A percentile compares a stretch with the other conserved stretches of the same genome.
Evolutionary conservation across 2,329 filamentous ascomycete genomes (phyloP).

Genomic region (Dactylellina drechsleri): DNA sequence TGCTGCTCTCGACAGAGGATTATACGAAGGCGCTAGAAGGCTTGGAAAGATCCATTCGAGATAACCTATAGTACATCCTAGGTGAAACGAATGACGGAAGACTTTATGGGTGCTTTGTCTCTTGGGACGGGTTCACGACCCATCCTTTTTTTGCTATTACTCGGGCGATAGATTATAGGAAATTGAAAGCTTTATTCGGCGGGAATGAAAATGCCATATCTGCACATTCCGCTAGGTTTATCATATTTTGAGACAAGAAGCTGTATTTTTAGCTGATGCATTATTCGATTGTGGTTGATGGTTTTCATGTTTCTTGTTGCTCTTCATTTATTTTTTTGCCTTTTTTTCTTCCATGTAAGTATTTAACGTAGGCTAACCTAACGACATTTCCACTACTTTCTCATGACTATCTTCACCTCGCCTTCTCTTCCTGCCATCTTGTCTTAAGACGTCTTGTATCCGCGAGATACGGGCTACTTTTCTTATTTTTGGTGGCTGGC

Average conservation of each 20-base stretch:
- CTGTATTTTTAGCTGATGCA: constrained; percentile 53
- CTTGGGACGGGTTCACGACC: background rate
- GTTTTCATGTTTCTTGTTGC: constrained; percentile 11
- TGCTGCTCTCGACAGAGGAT: constrained; percentile 86
- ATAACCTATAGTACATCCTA: constrained; percentile 27
- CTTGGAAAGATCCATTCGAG: constrained; percentile 83
- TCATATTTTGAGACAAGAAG: constrained; percentile 2
- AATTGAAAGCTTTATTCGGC: constrained; percentile 6
- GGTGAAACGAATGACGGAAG: background rate
- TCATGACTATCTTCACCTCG: background rate
- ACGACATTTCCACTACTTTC: constrained; percentile 1
- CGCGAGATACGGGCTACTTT: background rate
- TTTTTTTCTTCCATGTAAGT: constrained; percentile 34
- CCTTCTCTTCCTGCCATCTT: background rate
- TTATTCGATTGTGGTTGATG: background rate
- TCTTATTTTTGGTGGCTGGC: constrained; percentile 3
- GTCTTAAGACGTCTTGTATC: background rate
- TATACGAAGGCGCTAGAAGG: constrained; percentile 86
- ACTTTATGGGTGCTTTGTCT: background rate
- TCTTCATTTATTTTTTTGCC: background rate
- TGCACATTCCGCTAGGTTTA: constrained; percentile 9
- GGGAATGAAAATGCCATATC: background rate
- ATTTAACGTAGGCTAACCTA: constrained; percentile 26
- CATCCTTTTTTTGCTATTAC: background rate
- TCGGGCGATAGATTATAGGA: constrained; percentile 22